Evolutionary conservation across 176 grass and related monocot genomes (phyloP), one percentile per base, ranked within the genome.

Genomic region (Olyra latifolia): DNA sequence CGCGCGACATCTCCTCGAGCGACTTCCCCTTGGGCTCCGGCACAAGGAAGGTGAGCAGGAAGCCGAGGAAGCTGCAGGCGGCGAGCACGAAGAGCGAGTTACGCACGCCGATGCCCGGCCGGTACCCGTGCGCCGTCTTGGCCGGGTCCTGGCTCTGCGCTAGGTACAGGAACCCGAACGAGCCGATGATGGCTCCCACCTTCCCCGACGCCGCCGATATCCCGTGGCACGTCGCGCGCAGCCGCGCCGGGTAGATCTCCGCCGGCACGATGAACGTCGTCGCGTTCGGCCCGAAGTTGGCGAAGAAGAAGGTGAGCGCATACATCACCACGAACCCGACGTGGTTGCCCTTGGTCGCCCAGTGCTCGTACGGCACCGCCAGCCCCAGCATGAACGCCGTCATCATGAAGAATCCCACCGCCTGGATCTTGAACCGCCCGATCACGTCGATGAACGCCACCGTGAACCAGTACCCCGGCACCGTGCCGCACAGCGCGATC

Each of bases 251-350:
- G 66, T 71, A 87, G 1, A 87, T 87, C 85, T 87, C 85, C 19
- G 85, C 85, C 4, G 85, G 85, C 55, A 87, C 85, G 46, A 87
- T 87, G 85, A 87, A 87, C 24, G 87, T 88, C 24, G 87, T 88
- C 8, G 80, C 82, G 75, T 88, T 84, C 16, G 91, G 91, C 3
- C 91, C 91, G 70, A 93, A 93, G 79, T 93, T 93, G 3, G 91
- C 91, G 57, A 93, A 93, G 72, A 93, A 93, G 88, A 93, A 93
- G 41, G 91, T 93, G 32, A 94, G 65, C 39, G 27, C 85, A 72
- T 87, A 87, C 79, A 87, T 77, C 20, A 65, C 64, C 3, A 82
- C 23, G 72, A 87, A 87, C 7, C 73, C 77, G 16, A 42, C 55
- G 55, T 74, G 83, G 76, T 86, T 71, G 43, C 75, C 83, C 10